Evolutionary conservation across 2,329 filamentous ascomycete genomes (phyloP), one percentile per base, ranked within the genome.

Genomic region (Coniochaeta sp.): DNA sequence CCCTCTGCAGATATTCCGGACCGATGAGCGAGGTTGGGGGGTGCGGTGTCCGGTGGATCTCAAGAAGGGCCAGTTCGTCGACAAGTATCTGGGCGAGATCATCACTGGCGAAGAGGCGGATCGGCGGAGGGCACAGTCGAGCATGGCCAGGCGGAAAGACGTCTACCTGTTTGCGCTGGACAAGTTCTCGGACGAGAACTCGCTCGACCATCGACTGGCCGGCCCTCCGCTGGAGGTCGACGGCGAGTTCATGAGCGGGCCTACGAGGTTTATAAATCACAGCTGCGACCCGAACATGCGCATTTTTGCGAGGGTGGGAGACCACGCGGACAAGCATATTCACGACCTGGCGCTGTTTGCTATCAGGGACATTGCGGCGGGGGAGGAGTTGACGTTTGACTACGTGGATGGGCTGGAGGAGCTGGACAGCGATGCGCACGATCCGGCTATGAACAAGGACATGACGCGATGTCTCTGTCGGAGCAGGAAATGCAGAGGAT

Each of bases 191-290:
- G 81, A 89, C 59, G 74, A 78, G 0, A 66, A 78, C 6, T 85
- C 82, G 1, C 74, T 79, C 11, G 84, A 88, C 62, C 74, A 77
- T n/a, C 76, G 83, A 1, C 77, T 89, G 0, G 76, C 79, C 3
- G 81, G 79, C 0, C 75, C 80, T 6, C 79, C 85, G 17, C 73
- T 89, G 4, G 84, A 87, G 64, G 81, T 87, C 0, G 86, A 87
- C 60, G 91, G 91, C 12, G 87, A 93, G 70, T 89, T 89, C 70
- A 85, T 88, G 77, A 89, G 90, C 0, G 89, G 89, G 0, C 89
- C 89, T 0, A 90, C 89, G 0, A 83, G 90, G 2, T 95, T 93
- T 72, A 89, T 93, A 71, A 95, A 95, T 67, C 90, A 95, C 71
- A 89, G 84, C 1, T 93, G 90, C 70, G 83, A 90, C 5, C 90